Conservation (phyloP, 139 green algal species). For the Medakamo hakoo region DNA sequence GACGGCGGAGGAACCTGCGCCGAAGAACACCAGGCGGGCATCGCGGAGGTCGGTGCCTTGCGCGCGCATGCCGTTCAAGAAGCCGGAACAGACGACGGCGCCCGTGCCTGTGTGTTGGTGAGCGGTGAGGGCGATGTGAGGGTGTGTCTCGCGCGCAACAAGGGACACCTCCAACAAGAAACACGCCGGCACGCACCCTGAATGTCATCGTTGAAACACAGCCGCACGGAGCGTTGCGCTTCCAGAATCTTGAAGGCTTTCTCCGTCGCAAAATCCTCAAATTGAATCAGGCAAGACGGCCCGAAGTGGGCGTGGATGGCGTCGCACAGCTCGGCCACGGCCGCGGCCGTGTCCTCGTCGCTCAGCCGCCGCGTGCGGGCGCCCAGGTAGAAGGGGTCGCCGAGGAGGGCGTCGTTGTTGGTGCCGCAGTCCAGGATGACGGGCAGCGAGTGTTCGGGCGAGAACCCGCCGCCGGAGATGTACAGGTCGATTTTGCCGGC, state of each 20-base stretch:
- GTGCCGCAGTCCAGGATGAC: constrained; percentile 77
- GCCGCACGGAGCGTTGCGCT: constrained; percentile 23
- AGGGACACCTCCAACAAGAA: neutral
- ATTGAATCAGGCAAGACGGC: constrained; percentile 42
- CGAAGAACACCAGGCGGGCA: constrained; percentile 30
- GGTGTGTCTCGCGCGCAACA: neutral
- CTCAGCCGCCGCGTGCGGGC: constrained; percentile 21
- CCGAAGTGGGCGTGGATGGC: constrained; percentile 6
- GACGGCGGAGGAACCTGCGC: constrained; percentile 27
- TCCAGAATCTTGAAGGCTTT: constrained; percentile 44
- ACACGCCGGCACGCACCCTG: neutral
- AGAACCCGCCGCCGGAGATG: constrained; percentile 27
- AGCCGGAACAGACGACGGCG: constrained; percentile 19
- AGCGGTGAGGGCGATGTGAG: neutral
- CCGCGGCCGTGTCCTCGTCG: constrained; percentile 34
- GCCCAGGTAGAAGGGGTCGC: constrained; percentile 54
- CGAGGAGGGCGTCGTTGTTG: constrained; percentile 53
- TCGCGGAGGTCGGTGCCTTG: constrained; percentile 19
- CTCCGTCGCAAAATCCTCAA: constrained; percentile 73
- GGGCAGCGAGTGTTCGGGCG: constrained; percentile 50
- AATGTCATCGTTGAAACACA: constrained; percentile 89
- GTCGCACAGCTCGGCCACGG: constrained; percentile 36
- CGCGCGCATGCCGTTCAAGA: constrained; percentile 34
- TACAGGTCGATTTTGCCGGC: constrained; percentile 35
- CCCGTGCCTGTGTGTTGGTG: constrained; percentile 21